phyloP scores from a whole-genome alignment of 2,329 filamentous ascomycete species.

The Xylariaceae sp. region DNA sequence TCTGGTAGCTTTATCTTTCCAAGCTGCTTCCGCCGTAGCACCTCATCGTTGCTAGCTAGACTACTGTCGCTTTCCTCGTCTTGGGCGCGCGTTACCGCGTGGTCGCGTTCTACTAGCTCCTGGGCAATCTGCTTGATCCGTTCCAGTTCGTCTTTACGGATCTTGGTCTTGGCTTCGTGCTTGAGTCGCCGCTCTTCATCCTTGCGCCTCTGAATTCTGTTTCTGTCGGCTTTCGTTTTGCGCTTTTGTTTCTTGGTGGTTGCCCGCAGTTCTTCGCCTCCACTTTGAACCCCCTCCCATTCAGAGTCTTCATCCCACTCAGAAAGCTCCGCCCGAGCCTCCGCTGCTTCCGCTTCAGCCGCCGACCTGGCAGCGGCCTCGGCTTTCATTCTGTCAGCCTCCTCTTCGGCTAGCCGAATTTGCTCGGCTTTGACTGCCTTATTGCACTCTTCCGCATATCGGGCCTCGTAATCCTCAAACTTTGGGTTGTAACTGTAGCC shows the following conservation, averaged over 20 bases:
- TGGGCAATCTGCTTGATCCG: slow-evolving; percentile 67
- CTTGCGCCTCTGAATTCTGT: slow-evolving; percentile 83
- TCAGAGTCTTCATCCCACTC: slow-evolving; percentile 84
- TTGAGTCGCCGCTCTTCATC: slow-evolving; percentile 74
- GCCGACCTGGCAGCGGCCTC: slow-evolving; percentile 67
- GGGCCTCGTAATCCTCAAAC: slow-evolving; percentile 78
- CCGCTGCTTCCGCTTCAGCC: slow-evolving; percentile 69
- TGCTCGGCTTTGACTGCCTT: slow-evolving; percentile 77
- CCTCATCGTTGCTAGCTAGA: slow-evolving; percentile 50
- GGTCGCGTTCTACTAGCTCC: slow-evolving; percentile 57
- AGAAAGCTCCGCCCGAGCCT: slow-evolving; percentile 60
- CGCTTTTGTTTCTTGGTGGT: slow-evolving; percentile 73
- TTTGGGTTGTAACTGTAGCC: slow-evolving; percentile 91
- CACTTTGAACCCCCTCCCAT: slow-evolving; percentile 87
- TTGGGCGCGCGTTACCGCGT: slow-evolving; percentile 42
- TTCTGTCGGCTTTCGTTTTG: slow-evolving; percentile 82
- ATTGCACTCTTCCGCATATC: slow-evolving; percentile 68
- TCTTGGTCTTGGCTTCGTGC: slow-evolving; percentile 71
- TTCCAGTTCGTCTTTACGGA: slow-evolving; percentile 66
- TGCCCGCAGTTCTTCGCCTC: slow-evolving; percentile 60
- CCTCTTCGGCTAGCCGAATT: slow-evolving; percentile 63
- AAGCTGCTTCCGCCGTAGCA: slow-evolving; percentile 66
- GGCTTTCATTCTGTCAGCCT: slow-evolving; percentile 61
- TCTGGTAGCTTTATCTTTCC: slow-evolving; percentile 72
- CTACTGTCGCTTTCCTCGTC: slow-evolving; percentile 47